Conservation (phyloP, 163 green algal genomes). For the Volvox carteri region DNA sequence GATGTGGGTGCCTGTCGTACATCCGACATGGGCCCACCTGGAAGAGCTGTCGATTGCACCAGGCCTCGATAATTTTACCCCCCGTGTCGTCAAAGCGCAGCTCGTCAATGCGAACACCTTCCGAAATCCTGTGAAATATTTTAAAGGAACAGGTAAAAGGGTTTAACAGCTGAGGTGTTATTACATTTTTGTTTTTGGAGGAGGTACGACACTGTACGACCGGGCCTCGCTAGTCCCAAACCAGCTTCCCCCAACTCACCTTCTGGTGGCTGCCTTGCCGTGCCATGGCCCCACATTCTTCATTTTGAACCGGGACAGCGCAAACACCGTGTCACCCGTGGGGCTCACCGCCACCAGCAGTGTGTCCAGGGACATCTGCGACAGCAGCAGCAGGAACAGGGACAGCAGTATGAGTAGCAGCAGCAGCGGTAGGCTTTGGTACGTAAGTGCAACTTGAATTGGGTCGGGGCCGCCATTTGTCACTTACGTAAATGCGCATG, state of each 20-base stretch:
- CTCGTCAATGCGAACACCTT: slow-evolving; percentile 43
- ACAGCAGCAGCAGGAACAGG: background rate
- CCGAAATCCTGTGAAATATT: slow-evolving; percentile 10
- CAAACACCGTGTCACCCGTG: slow-evolving; percentile 1
- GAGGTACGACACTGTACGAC: too few species aligned
- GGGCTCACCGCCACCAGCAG: slow-evolving; percentile 22
- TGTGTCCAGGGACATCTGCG: slow-evolving; percentile 13
- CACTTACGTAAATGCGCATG: too few species aligned
- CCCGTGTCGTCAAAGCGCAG: slow-evolving; percentile 31
- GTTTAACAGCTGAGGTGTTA: too few species aligned
- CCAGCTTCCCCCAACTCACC: background rate
- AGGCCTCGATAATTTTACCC: slow-evolving; percentile 34
- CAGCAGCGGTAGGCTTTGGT: too few species aligned
- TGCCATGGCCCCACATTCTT: slow-evolving; percentile 45
- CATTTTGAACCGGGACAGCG: slow-evolving; percentile 37
- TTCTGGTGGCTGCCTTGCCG: background rate
- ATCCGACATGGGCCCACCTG: background rate
- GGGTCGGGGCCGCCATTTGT: too few species aligned
- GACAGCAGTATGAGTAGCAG: too few species aligned
- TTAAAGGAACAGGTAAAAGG: too few species aligned
- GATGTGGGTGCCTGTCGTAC: too few species aligned
- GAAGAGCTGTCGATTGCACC: slow-evolving; percentile 52
- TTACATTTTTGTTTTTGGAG: too few species aligned
- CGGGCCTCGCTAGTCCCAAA: background rate
- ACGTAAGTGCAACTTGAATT: too few species aligned